Evolutionary conservation across 371 early-diverging fungal species (phyloP).

Genomic region (Synchytrium microbalum): DNA sequence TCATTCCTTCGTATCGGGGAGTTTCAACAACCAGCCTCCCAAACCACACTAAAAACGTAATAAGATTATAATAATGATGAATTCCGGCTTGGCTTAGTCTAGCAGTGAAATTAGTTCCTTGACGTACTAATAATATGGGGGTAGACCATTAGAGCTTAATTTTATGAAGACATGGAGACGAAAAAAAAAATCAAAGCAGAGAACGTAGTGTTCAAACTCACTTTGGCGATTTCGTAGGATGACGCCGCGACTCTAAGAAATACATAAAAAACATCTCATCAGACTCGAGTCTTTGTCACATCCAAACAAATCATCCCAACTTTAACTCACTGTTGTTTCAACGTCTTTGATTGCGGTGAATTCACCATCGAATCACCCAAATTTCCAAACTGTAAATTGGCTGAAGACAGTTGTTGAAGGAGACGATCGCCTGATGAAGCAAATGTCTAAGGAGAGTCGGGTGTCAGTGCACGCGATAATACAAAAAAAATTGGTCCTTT

Average conservation of each 20-base stretch:
- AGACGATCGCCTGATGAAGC: slow-evolving; percentile 40
- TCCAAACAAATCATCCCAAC: neutral
- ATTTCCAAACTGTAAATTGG: slow-evolving; percentile 59
- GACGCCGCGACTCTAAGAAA: slow-evolving; percentile 56
- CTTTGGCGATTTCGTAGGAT: slow-evolving; percentile 84
- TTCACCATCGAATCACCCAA: slow-evolving; percentile 50
- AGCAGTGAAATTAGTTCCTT: slow-evolving; percentile 38
- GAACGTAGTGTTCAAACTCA: neutral
- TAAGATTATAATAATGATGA: too few relatives aligned
- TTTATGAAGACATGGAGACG: neutral
- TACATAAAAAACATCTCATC: neutral
- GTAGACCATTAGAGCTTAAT: neutral
- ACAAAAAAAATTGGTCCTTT: too few relatives aligned
- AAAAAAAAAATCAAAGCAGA: slow-evolving; percentile 2
- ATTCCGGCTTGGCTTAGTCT: slow-evolving; percentile 13
- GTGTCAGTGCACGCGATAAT: too few relatives aligned
- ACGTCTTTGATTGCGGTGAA: slow-evolving; percentile 43
- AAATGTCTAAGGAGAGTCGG: too few relatives aligned
- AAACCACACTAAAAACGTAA: too few relatives aligned
- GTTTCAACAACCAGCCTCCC: too few relatives aligned
- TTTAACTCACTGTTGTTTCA: slow-evolving; percentile 56
- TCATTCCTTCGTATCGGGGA: too few relatives aligned
- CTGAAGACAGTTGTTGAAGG: slow-evolving; percentile 57
- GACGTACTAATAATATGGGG: slow-evolving; percentile 20
- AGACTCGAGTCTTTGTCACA: neutral